Evolutionary conservation across 768 basidiomycete genomes (phyloP), one percentile per base, ranked within the genome.

Genomic region (Lactarius psammicola): DNA sequence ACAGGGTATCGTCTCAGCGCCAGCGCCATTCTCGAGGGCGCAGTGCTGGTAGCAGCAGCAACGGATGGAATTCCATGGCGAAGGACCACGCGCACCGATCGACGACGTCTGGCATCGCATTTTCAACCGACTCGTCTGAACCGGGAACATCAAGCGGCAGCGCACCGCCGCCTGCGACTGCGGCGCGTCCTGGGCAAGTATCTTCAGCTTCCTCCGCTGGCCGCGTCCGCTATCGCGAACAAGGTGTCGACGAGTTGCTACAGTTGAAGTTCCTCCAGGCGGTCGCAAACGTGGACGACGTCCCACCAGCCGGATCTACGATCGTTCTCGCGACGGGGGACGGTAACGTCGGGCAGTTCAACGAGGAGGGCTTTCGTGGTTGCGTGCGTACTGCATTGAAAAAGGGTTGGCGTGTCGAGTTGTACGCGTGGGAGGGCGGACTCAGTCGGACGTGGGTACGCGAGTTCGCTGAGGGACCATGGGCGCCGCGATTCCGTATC

Each of bases 301-400:
- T 82, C 1, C 86, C 85, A 2, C 87, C 87, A 0, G 72, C 78
- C 13, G 84, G 85, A 2, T 84, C 87, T 15, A 94, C 92, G 23
- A 90, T 97, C 70, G 89, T 97, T 54, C 84, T 98, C 51, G 95
- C 93, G 0, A 97, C 95, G 0, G 95, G 95, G 5, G 95, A 98
- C 75, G 94, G 94, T 28, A 92, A 93, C 71, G 88, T 90, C 11
- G 90, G 92, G 6, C 90, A 96, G 74, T 97, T 96, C 74, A 95
- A 87, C 75, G 90, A 93, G 66, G 90, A 94, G 72, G 95, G 95
- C 7, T 98, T 97, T 78, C 75, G 95, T 30, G 94, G 94, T 0
- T 90, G 90, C 53, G 92, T 95, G 15, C 80, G 91, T 64, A 87
- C 88, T 15, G 95, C 95, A 5, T 78, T 98, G 71, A 88, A 87